Percentiles rank a stretch among this genome's conserved stretches.
phyloP scores from a whole-genome alignment of 768 basidiomycete species.

The Mycena filopes region DNA sequence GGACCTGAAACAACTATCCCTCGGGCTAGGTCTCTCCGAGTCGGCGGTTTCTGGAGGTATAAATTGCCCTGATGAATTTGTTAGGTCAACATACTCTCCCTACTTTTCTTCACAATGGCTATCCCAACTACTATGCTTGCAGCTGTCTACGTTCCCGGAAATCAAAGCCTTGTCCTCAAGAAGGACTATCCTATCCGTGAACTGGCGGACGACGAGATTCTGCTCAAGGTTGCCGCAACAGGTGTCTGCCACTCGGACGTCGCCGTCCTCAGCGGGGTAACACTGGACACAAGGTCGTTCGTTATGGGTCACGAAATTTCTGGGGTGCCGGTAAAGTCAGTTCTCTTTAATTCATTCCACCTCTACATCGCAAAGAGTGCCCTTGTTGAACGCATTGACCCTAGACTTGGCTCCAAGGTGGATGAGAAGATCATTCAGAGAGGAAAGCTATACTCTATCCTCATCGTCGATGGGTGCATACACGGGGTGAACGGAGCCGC shows the following conservation, averaged over 20 bases:
- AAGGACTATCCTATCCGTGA: slow-evolving; percentile 1
- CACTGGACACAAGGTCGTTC: not conserved
- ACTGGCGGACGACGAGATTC: slow-evolving; percentile 7
- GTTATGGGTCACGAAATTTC: slow-evolving; percentile 11
- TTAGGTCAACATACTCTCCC: no score
- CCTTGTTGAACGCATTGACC: no score
- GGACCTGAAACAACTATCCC: no score
- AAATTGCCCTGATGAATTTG: no score
- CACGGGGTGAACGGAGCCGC: not conserved
- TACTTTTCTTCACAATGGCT: no score
- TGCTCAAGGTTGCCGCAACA: slow-evolving; percentile 4
- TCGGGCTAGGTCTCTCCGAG: no score
- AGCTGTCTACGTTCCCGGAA: not conserved
- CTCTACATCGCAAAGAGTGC: not conserved
- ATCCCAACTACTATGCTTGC: slow-evolving; percentile 1
- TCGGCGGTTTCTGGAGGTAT: no score
- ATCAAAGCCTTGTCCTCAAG: not conserved
- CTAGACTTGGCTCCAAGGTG: no score
- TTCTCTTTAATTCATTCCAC: not conserved
- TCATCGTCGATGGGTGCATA: not conserved
- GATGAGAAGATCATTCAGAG: not conserved
- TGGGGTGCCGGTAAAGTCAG: slow-evolving; percentile 9
- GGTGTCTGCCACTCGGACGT: slow-evolving; percentile 14
- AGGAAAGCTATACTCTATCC: not conserved
- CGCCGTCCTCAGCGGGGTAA: not conserved